Conservation (phyloP, 1,139 yeast species). For the Suhomyces bokatorum region DNA sequence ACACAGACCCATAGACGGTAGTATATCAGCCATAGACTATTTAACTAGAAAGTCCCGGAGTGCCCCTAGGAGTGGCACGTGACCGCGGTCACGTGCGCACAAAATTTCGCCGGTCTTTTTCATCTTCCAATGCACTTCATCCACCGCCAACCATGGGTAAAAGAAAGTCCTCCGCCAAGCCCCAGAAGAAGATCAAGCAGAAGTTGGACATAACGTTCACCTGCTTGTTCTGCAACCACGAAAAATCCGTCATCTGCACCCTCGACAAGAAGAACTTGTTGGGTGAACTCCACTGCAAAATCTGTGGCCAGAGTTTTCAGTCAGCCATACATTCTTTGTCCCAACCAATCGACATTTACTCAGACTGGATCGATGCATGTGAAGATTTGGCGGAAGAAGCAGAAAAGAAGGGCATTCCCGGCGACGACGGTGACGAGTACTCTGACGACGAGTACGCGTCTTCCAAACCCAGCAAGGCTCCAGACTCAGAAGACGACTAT, state of each 20-base stretch:
- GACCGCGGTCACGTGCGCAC: neutral
- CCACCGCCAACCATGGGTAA: conserved; percentile 59
- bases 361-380: conserved; percentile 99
- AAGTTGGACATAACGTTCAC: conserved; percentile 84
- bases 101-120: too few species aligned
- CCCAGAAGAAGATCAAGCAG: conserved; percentile 75
- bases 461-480: conserved; percentile 10
- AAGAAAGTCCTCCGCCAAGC: conserved; percentile 87
- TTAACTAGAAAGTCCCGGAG: neutral
- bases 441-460: conserved; percentile 36
- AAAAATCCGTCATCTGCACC: conserved; percentile 83
- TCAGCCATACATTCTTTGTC: conserved; percentile 80
- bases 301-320: conserved; percentile 94
- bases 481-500: conserved; percentile 20
- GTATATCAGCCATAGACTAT: neutral
- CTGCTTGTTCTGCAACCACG: conserved; percentile 95
- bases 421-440: conserved; percentile 38
- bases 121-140: neutral
- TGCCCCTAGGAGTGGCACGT: neutral
- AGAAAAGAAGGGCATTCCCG: conserved; percentile 28
- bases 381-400: conserved; percentile 86
- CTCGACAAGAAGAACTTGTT: conserved; percentile 84
- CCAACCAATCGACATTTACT: conserved; percentile 91
- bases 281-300: conserved; percentile 85
- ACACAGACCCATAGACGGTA: neutral